phyloP scores from a whole-genome alignment of 805 yeast genomes.

The Debaryomyces castellii region DNA sequence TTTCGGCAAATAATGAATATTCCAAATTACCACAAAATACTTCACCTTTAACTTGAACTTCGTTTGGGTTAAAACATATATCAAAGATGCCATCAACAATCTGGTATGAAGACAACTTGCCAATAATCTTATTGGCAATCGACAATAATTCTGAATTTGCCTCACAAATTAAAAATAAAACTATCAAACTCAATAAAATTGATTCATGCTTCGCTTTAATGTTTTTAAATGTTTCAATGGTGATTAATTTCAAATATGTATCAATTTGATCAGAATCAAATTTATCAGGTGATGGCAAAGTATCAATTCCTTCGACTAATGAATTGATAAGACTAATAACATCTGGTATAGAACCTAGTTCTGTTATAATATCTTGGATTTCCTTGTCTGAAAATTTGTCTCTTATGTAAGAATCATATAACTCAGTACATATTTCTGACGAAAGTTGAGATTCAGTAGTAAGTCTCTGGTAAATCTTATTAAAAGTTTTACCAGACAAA shows the following conservation, averaged over 20 bases:
- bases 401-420: slow-evolving; percentile 22
- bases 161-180: slow-evolving; percentile 34
- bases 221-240: slow-evolving; percentile 25
- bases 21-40: slow-evolving; percentile 18
- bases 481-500: slow-evolving; percentile 30
- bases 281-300: not conserved
- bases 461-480: slow-evolving; percentile 20
- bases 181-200: slow-evolving; percentile 26
- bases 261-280: not conserved
- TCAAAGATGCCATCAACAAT: slow-evolving; percentile 23
- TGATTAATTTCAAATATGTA: slow-evolving; percentile 16
- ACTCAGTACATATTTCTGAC: slow-evolving; percentile 15
- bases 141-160: slow-evolving; percentile 24
- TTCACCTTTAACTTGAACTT: slow-evolving; percentile 7
- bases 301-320: slow-evolving; percentile 14
- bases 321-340: slow-evolving; percentile 21
- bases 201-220: slow-evolving; percentile 28
- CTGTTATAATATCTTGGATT: slow-evolving; percentile 15
- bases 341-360: slow-evolving; percentile 26
- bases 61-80: slow-evolving; percentile 19
- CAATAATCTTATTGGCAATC: slow-evolving; percentile 21
- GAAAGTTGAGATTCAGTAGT: slow-evolving; percentile 10
- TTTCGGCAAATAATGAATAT: slow-evolving; percentile 31
- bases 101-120: slow-evolving; percentile 24
- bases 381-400: slow-evolving; percentile 26